phyloP scores from a whole-genome alignment of 202 grass and related monocot species.

The Carex sylvatica region DNA sequence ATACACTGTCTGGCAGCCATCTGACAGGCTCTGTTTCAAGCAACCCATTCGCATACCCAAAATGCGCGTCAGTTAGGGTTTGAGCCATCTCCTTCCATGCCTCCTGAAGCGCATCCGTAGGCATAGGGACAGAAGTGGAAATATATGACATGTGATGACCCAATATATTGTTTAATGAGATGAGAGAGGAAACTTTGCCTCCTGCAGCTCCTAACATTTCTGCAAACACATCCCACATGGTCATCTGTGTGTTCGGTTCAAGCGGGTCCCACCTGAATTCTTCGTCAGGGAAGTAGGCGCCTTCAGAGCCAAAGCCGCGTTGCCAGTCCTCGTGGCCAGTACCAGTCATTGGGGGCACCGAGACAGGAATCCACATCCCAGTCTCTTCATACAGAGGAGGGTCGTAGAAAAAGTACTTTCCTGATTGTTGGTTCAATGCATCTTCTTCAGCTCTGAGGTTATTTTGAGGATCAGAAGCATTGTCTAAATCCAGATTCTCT shows the following conservation, averaged over 20 bases:
- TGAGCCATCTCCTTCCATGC: constrained; percentile 70
- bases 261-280: constrained; percentile 74
- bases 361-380: constrained; percentile 77
- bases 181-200: constrained; percentile 48
- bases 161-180: constrained; percentile 44
- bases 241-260: constrained; percentile 58
- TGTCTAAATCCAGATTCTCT: constrained; percentile 18
- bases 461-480: constrained; percentile 19
- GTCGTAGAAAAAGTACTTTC: constrained; percentile 35
- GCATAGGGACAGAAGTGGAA: constrained; percentile 37
- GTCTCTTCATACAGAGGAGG: constrained; percentile 55
- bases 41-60: constrained; percentile 41
- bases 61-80: constrained; percentile 49
- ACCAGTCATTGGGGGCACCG: constrained; percentile 68
- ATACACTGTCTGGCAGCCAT: constrained; percentile 78
- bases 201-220: constrained; percentile 59
- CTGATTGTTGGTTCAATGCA: constrained; percentile 14
- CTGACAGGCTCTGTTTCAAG: constrained; percentile 72
- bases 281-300: constrained; percentile 54
- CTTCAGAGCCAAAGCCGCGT: constrained; percentile 46
- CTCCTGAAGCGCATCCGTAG: constrained; percentile 44
- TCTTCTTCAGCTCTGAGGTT: constrained; percentile 28
- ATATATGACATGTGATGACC: constrained; percentile 46
- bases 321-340: constrained; percentile 54
- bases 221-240: constrained; percentile 84